Evolutionary conservation across 129 eudicot species (phyloP).

Genomic region (Lonicera japonica): DNA sequence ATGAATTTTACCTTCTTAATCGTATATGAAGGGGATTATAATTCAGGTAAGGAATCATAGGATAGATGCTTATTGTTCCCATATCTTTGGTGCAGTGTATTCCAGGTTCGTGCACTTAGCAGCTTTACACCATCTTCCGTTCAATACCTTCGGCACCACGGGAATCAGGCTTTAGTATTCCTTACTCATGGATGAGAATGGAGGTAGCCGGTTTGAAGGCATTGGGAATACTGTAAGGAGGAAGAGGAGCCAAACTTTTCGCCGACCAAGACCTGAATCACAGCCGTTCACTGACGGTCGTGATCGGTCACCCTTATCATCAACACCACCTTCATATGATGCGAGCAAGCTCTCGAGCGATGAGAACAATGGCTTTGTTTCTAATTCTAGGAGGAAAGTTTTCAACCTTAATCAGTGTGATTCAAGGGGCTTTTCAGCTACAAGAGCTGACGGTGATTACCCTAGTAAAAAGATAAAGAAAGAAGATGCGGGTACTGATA

Average conservation of each 20-base stretch:
- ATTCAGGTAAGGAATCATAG: neutral
- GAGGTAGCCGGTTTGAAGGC: conserved; percentile 40
- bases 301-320: conserved; percentile 40
- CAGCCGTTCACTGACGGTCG: conserved; percentile 33
- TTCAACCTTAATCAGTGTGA: conserved; percentile 77
- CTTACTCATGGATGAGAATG: conserved; percentile 51
- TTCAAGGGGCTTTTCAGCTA: conserved; percentile 27
- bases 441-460: conserved; percentile 38
- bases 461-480: conserved; percentile 32
- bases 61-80: conserved; percentile 19
- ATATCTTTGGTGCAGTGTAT: conserved; percentile 17
- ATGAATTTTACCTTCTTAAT: neutral
- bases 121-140: conserved; percentile 11
- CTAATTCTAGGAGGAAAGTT: conserved; percentile 65
- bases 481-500: conserved; percentile 35
- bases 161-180: neutral
- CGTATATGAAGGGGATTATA: neutral
- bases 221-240: conserved; percentile 39
- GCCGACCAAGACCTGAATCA: conserved; percentile 71
- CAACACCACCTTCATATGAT: conserved; percentile 66
- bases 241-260: conserved; percentile 68
- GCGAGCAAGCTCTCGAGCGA: conserved; percentile 62
- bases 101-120: conserved; percentile 12
- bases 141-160: conserved; percentile 4
- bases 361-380: conserved; percentile 49